Conservation (phyloP, 345 rosid genomes). For the Lumnitzera littorea region DNA sequence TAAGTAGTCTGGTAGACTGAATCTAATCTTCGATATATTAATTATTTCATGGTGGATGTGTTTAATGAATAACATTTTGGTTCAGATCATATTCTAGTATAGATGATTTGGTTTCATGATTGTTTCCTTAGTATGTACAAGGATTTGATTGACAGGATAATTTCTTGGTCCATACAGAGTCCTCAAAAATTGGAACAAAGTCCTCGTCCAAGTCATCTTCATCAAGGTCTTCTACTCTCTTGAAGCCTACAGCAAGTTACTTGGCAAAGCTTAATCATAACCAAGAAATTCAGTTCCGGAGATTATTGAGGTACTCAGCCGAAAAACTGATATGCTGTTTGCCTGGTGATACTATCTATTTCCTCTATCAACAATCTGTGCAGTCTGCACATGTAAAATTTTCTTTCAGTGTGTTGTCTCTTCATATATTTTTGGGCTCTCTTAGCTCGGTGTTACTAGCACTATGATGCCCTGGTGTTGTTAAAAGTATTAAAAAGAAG, state of each 20-base stretch:
- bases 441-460: too few species aligned
- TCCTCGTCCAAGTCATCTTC: constrained; percentile 18
- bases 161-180: constrained; percentile 6
- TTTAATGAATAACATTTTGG: background rate
- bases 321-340: background rate
- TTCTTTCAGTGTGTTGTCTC: too few species aligned
- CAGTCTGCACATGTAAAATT: too few species aligned
- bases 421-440: too few species aligned
- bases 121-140: too few species aligned
- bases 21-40: too few species aligned
- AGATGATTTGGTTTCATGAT: background rate
- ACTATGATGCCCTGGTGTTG: too few species aligned
- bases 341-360: background rate
- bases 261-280: constrained; percentile 62
- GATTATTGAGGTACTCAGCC: constrained; percentile 28
- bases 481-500: too few species aligned
- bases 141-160: too few species aligned
- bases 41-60: too few species aligned
- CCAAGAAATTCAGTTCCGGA: constrained; percentile 28
- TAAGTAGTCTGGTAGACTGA: too few species aligned
- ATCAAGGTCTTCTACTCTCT: constrained; percentile 46
- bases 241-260: constrained; percentile 83
- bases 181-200: constrained; percentile 11
- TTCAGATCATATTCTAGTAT: background rate
- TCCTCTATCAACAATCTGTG: background rate